Base-by-base conservation (phyloP, 2,329 filamentous ascomycete species). In the Hypoxylon sp. region DNA sequence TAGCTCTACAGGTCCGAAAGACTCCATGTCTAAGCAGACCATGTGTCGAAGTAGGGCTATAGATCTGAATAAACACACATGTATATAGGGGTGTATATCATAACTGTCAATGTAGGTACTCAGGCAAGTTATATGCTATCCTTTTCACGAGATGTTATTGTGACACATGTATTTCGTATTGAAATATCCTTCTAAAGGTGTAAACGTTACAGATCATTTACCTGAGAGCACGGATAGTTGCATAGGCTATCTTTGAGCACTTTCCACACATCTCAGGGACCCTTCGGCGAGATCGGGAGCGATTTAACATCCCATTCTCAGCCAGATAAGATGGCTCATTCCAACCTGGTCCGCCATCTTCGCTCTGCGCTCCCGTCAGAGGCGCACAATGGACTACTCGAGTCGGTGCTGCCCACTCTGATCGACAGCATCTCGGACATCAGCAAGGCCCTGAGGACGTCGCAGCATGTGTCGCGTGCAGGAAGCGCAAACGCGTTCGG, bases 401-500 rank as follows among this genome's bases (percentile, higher is more conserved):
- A 65, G 1, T 79, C 78, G 0, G 77, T 86, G 3, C 69, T 86
- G 2, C 83, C 83, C 0, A 69, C 74, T 0, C 74, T 86, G 0
- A 72, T 86, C 33, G 66, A 71, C 23, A 72, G 75, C 62, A 72
- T 85, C 47, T 70, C 76, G 11, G 71, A 73, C 7, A 79, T 85
- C 45, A 76, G 80, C 33, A 66, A 67, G 4, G 70, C 76, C 1
- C 75, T 86, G 8, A 75, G 77, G n/a, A 61, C 53, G 1, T 73
- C 79, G 0, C 78, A 82, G 54, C 70, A 75, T 47, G 78, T 85
- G 46, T 70, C 78, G 0, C 75, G 75, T 2, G 77, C 77, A 2
- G 82, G 81, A 17, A 79, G 79, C 0, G 75, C 81, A 31, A 86
- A 86, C 65, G 73, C 75, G 2, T 86, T 86, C 68, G 87, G 83